These are phyloP conservation scores for Sphagnurus paluster DNA, from an alignment of 1,284 basidiomycete genomes.

Conservation along the genomic window DNA sequence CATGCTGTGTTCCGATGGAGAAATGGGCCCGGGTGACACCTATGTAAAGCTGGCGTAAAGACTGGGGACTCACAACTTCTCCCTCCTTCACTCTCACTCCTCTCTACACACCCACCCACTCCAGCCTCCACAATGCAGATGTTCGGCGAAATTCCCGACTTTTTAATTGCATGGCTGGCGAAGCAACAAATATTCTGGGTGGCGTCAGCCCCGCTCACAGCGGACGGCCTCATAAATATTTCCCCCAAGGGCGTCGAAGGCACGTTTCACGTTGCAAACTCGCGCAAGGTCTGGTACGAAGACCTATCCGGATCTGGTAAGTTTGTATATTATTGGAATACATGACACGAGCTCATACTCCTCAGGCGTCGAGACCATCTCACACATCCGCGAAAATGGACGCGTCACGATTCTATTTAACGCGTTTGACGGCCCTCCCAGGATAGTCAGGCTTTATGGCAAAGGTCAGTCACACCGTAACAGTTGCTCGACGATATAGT, in stretches of 20 bases:
- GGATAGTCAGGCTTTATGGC: conserved; percentile 45
- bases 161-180: conserved; percentile 41
- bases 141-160: conserved; percentile 42
- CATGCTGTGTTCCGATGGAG: conserved; percentile 23
- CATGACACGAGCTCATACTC: conserved; percentile 1
- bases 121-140: conserved; percentile 20
- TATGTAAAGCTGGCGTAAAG: conserved; percentile 17
- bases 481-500: neutral
- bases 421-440: conserved; percentile 42
- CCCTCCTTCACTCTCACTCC: conserved; percentile 6
- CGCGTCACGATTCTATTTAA: conserved; percentile 49
- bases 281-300: conserved; percentile 50
- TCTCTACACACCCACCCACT: neutral
- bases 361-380: conserved; percentile 48
- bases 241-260: conserved; percentile 43
- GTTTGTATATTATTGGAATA: neutral
- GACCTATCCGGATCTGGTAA: conserved; percentile 49
- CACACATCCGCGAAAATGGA: conserved; percentile 50
- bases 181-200: conserved; percentile 52
- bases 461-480: conserved; percentile 34
- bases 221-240: conserved; percentile 46
- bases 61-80: neutral
- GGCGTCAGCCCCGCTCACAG: conserved; percentile 45
- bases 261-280: conserved; percentile 41
- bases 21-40: conserved; percentile 13